Evolutionary conservation across 306 rosid species (phyloP).

Genomic region (Fragaria nilgerrensis): DNA sequence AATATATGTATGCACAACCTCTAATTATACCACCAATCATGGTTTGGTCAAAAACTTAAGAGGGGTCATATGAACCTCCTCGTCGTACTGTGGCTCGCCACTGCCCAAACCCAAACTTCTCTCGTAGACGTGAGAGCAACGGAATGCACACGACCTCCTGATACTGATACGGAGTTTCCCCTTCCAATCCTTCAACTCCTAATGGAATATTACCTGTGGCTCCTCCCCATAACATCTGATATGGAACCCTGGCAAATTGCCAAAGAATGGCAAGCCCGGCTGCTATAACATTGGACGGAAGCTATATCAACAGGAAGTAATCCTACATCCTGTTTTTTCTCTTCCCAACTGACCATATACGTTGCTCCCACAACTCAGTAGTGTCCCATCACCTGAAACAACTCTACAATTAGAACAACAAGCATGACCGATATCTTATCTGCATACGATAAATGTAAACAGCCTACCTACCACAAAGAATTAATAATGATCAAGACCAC

Average conservation of each 20-base stretch:
- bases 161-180: slow-evolving; percentile 53
- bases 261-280: slow-evolving; percentile 90
- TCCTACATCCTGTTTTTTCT: slow-evolving; percentile 55
- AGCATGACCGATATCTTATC: slow-evolving; percentile 7
- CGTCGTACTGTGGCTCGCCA: too few species aligned
- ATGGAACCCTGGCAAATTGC: slow-evolving; percentile 60
- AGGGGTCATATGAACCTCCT: too few species aligned
- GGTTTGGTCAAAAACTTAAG: too few species aligned
- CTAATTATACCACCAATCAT: too few species aligned
- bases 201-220: slow-evolving; percentile 43
- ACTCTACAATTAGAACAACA: slow-evolving; percentile 27
- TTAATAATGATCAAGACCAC: slow-evolving; percentile 91
- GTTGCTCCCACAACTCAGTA: slow-evolving; percentile 84
- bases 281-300: slow-evolving; percentile 47
- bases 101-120: slow-evolving; percentile 80
- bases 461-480: slow-evolving; percentile 63
- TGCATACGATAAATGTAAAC: slow-evolving; percentile 10
- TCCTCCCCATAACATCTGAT: slow-evolving; percentile 30
- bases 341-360: slow-evolving; percentile 80
- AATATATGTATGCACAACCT: too few species aligned
- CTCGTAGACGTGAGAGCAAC: slow-evolving; percentile 60
- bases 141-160: slow-evolving; percentile 93
- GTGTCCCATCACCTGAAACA: slow-evolving; percentile 58
- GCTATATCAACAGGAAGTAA: slow-evolving; percentile 61
- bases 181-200: slow-evolving; percentile 53